Conservation (phyloP, 2,329 filamentous ascomycete species). For the Pyricularia pennisetigena region DNA sequence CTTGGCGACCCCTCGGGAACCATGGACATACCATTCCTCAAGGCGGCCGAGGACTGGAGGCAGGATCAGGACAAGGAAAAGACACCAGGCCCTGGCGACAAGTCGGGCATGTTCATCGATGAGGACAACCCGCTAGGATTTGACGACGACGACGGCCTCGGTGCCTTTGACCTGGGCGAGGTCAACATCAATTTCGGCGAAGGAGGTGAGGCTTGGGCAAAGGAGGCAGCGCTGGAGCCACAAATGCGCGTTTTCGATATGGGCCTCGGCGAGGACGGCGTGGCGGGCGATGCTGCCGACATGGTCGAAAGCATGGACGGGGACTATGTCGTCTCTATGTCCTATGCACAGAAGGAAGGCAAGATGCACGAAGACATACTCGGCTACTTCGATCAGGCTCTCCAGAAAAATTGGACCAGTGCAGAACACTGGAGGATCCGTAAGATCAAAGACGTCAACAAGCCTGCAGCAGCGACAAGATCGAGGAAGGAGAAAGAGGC, state of each 20-base stretch:
- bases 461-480: slow-evolving; percentile 49
- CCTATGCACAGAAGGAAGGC: slow-evolving; percentile 55
- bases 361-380: slow-evolving; percentile 83
- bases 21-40: slow-evolving; percentile 84
- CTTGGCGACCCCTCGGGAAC: slow-evolving; percentile 78
- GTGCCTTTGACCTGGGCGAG: slow-evolving; percentile 58
- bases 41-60: slow-evolving; percentile 78
- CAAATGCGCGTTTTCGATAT: slow-evolving; percentile 73
- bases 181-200: slow-evolving; percentile 81
- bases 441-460: slow-evolving; percentile 73
- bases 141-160: slow-evolving; percentile 68
- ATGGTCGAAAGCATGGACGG: slow-evolving; percentile 49
- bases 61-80: slow-evolving; percentile 58
- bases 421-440: slow-evolving; percentile 98
- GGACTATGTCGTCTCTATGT: slow-evolving; percentile 73
- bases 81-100: slow-evolving; percentile 45
- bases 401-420: slow-evolving; percentile 95
- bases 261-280: slow-evolving; percentile 44
- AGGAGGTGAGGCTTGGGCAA: slow-evolving; percentile 91
- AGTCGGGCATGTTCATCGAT: slow-evolving; percentile 75
- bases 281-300: slow-evolving; percentile 40
- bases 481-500: slow-evolving; percentile 91
- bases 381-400: slow-evolving; percentile 93
- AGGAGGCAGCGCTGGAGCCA: slow-evolving; percentile 76
- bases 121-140: slow-evolving; percentile 79